Conservation (phyloP, 2,329 filamentous ascomycete species). For the Zymoseptoria passerinii region DNA sequence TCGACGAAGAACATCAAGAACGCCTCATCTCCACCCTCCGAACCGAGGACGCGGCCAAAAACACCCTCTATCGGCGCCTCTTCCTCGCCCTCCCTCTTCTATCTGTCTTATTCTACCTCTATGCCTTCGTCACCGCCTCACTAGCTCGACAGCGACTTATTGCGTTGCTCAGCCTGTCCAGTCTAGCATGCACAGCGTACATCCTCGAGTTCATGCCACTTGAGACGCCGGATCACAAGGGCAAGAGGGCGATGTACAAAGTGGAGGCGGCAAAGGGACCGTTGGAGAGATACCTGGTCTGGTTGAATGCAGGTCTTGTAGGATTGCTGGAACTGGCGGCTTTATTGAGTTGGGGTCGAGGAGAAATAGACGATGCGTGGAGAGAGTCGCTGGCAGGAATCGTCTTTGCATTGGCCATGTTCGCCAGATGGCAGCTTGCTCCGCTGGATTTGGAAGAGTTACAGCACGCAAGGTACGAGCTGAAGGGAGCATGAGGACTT, state of each 20-base stretch:
- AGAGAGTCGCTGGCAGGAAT: slow-evolving; percentile 38
- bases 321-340: slow-evolving; percentile 43
- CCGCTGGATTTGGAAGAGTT: slow-evolving; percentile 62
- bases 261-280: slow-evolving; percentile 34
- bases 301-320: slow-evolving; percentile 52
- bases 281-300: slow-evolving; percentile 51
- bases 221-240: slow-evolving; percentile 39
- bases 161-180: slow-evolving; percentile 53
- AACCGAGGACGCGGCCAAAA: slow-evolving; percentile 42
- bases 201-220: slow-evolving; percentile 42
- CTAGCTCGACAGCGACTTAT: slow-evolving; percentile 36
- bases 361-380: slow-evolving; percentile 21
- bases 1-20: slow-evolving; percentile 71
- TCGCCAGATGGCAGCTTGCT: slow-evolving; percentile 58
- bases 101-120: slow-evolving; percentile 49
- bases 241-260: slow-evolving; percentile 24
- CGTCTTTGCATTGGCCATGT: slow-evolving; percentile 53
- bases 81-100: slow-evolving; percentile 55
- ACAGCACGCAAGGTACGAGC: slow-evolving; percentile 53
- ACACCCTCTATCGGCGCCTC: slow-evolving; percentile 29
- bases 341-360: slow-evolving; percentile 31
- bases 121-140: slow-evolving; percentile 35
- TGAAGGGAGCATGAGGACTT: slow-evolving; percentile 53
- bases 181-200: slow-evolving; percentile 55
- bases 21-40: slow-evolving; percentile 50